Evolutionary conservation across 2,329 filamentous ascomycete species (phyloP).

Genomic region (Corinectria fuckeliana): DNA sequence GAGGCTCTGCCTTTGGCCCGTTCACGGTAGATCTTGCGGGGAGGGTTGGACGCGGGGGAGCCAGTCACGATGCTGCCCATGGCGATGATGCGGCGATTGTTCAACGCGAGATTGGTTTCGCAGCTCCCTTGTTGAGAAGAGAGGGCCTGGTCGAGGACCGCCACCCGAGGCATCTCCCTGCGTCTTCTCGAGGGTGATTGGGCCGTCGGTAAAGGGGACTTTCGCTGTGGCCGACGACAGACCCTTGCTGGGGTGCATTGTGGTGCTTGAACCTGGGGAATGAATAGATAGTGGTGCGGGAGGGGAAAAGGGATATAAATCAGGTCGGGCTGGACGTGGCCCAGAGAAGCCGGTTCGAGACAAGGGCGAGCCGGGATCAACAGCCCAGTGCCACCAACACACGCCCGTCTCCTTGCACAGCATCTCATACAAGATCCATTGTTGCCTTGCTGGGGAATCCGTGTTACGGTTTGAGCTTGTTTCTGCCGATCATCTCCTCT

Average conservation of each 20-base stretch:
- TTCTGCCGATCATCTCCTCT: conserved; percentile 15
- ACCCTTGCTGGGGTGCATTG: background rate
- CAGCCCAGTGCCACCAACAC: background rate
- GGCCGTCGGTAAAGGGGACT: conserved; percentile 15
- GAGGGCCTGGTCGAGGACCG: conserved; percentile 15
- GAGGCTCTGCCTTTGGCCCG: conserved; percentile 9
- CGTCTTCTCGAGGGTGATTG: conserved; percentile 24
- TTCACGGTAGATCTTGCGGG: conserved; percentile 36
- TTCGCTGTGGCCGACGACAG: background rate
- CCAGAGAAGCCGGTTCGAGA: background rate
- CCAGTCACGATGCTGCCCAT: conserved; percentile 3
- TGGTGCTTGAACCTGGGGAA: conserved; percentile 1
- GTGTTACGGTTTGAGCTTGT: conserved; percentile 21
- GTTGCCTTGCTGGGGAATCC: conserved; percentile 10
- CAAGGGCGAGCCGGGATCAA: conserved; percentile 4
- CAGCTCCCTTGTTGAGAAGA: background rate
- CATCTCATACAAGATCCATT: background rate
- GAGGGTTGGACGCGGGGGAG: background rate
- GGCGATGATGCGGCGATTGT: background rate
- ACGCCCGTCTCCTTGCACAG: background rate
- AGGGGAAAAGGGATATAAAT: conserved; percentile 1
- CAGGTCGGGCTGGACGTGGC: conserved; percentile 1
- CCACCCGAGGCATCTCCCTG: conserved; percentile 36
- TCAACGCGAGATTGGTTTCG: background rate
- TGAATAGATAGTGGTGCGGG: background rate